A percentile compares a stretch with the other conserved stretches of the same genome.
phyloP scores from a whole-genome alignment of 306 rosid species.

The Castanea sativa region DNA sequence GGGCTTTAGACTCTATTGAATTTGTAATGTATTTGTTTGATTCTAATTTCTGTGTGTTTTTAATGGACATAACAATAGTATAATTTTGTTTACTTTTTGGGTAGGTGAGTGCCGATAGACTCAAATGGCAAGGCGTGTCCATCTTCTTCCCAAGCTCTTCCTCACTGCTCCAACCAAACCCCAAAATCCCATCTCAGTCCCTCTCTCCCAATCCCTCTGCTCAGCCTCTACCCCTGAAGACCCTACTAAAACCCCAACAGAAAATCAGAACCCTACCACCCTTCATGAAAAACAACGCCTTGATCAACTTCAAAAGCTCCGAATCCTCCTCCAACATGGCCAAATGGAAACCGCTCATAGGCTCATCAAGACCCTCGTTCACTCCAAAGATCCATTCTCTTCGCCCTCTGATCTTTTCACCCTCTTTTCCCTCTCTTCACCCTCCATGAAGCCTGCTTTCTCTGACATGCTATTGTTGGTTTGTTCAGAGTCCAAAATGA shows the following conservation, averaged over 20 bases:
- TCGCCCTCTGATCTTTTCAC: constrained; percentile 51
- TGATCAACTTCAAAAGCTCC: constrained; percentile 48
- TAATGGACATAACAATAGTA: too few relatives aligned
- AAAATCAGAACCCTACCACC: not conserved
- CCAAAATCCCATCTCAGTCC: constrained; percentile 13
- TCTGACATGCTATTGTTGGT: constrained; percentile 45
- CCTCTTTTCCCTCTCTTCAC: constrained; percentile 37
- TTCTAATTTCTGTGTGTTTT: not conserved
- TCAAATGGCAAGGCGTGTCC: constrained; percentile 33
- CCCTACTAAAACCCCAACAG: not conserved
- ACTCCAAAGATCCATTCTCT: constrained; percentile 34
- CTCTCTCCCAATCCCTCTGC: constrained; percentile 24
- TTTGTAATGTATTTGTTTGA: not conserved
- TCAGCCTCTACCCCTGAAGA: constrained; percentile 20
- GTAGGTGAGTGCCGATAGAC: not conserved
- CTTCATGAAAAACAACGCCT: constrained; percentile 26
- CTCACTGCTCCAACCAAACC: constrained; percentile 1
- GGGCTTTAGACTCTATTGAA: not conserved
- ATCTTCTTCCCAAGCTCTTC: constrained; percentile 26
- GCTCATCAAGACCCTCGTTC: constrained; percentile 48
- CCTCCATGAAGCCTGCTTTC: constrained; percentile 42
- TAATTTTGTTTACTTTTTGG: too few relatives aligned
- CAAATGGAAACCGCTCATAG: constrained; percentile 35
- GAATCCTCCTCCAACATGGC: constrained; percentile 38
- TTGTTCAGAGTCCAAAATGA: constrained; percentile 42